Conservation (phyloP, 2,329 filamentous ascomycete genomes). For the Fusarium chaquense region DNA sequence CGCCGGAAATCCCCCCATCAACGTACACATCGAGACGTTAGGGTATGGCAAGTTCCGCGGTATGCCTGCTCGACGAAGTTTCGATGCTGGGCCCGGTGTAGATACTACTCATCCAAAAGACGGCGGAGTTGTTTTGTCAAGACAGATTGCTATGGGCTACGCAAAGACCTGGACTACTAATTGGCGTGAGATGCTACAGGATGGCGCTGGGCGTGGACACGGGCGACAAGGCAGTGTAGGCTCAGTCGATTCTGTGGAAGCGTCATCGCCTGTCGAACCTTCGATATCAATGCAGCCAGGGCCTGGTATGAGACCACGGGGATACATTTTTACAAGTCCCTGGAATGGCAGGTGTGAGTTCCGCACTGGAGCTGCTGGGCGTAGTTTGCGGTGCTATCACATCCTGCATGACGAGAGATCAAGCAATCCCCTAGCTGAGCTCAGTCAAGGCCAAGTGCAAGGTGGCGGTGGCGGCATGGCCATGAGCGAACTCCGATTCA, state of each 20-base stretch:
- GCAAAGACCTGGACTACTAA: constrained; percentile 62
- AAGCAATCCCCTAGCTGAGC: constrained; percentile 60
- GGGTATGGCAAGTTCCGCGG: constrained; percentile 70
- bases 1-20: constrained; percentile 57
- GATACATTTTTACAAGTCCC: constrained; percentile 84
- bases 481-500: constrained; percentile 90
- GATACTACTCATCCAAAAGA: constrained; percentile 28
- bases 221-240: constrained; percentile 48
- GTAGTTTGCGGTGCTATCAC: constrained; percentile 80
- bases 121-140: constrained; percentile 58
- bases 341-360: constrained; percentile 93
- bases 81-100: constrained; percentile 48
- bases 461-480: constrained; percentile 43
- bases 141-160: constrained; percentile 70
- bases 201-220: constrained; percentile 45
- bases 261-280: constrained; percentile 47
- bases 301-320: constrained; percentile 66
- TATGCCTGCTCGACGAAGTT: constrained; percentile 57
- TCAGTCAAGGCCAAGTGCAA: constrained; percentile 49
- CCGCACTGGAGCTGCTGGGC: constrained; percentile 79
- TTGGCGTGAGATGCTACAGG: constrained; percentile 56
- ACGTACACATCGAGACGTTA: constrained; percentile 65
- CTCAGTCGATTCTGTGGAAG: constrained; percentile 52
- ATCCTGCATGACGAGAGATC: constrained; percentile 63
- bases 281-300: constrained; percentile 56